These are phyloP conservation scores for Setaria viridis DNA, from an alignment of 202 grass and related monocot genomes.

Conservation along the genomic window DNA sequence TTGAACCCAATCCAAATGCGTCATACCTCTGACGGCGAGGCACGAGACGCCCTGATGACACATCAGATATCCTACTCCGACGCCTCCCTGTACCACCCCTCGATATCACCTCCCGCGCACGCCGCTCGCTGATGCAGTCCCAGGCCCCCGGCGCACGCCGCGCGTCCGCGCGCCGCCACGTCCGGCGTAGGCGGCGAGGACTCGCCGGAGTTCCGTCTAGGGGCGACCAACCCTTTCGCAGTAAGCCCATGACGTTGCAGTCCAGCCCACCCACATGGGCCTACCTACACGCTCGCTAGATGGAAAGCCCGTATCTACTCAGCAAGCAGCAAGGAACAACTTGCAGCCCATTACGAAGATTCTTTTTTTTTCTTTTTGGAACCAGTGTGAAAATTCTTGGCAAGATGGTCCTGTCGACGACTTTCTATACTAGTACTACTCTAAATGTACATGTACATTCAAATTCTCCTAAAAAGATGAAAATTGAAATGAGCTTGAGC, in stretches of 20 bases:
- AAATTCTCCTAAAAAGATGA: no score
- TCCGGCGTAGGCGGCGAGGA: background rate
- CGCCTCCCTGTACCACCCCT: background rate
- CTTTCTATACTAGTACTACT: no score
- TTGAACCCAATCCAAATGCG: background rate
- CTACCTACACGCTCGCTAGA: background rate
- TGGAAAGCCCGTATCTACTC: background rate
- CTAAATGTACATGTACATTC: no score
- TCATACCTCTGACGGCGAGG: background rate
- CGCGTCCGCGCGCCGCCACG: background rate
- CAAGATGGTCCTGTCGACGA: no score
- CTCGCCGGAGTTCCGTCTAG: constrained; percentile 2
- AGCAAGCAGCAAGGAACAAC: background rate
- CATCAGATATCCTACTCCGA: background rate
- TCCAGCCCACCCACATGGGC: background rate
- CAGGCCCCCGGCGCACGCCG: background rate
- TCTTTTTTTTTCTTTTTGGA: no score
- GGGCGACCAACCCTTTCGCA: background rate
- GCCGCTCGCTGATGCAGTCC: background rate
- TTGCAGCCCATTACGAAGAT: background rate
- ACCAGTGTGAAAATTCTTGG: background rate
- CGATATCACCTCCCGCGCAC: background rate
- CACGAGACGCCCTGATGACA: background rate
- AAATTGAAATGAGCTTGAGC: no score
- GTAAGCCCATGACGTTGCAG: background rate